Base-by-base conservation (phyloP, 306 rosid species). In the Neltuma alba region DNA sequence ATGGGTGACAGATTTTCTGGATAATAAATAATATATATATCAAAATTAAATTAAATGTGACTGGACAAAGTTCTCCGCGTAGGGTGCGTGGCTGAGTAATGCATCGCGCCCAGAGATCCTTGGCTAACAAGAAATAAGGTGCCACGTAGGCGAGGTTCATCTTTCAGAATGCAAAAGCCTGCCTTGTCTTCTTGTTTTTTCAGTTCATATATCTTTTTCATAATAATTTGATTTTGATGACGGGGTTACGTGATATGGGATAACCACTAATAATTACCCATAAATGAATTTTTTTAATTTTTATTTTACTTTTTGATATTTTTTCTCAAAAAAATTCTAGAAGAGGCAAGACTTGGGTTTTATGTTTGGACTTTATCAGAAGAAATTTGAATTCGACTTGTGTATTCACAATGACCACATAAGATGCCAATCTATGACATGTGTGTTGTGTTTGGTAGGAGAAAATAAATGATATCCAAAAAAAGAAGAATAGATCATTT, bases 61-160 rank as follows among this genome's bases (percentile, higher is more conserved):
- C 28, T 7, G 52, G 9, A 23, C 10, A 21, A 54, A 37, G 38
- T 25, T 58, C 69, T 74, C 69, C 78, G 78, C 52, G 69, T 74
- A 25, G 54, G 7, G 14, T 55, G 10, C 78, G 78, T 38, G 78
- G 67, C 15, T 1, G 2, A 34, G 52, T 4, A 30, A n/a, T 62
- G 0, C 9, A 33, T 16, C 44, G 44, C 18, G 70, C 44, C 27
- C 21, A 21, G 9, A 9, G 23, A 68, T 12, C 76, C 45, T 72
- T 72, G 41, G 0, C 45, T 2, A 2, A 31, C 40, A 33, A 50
- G 28, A 9, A 45, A 23, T 21, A 1, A 31, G 38, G 30, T 18
- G 54, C 73, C 73, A 20, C 47, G 28, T n/a, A 40, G 5, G 40
- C 34, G 3, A 23, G 16, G 63, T 23, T 5, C 63, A 23, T 58